Conservation (phyloP, 805 yeast species). For the Starmerella davenportii region DNA sequence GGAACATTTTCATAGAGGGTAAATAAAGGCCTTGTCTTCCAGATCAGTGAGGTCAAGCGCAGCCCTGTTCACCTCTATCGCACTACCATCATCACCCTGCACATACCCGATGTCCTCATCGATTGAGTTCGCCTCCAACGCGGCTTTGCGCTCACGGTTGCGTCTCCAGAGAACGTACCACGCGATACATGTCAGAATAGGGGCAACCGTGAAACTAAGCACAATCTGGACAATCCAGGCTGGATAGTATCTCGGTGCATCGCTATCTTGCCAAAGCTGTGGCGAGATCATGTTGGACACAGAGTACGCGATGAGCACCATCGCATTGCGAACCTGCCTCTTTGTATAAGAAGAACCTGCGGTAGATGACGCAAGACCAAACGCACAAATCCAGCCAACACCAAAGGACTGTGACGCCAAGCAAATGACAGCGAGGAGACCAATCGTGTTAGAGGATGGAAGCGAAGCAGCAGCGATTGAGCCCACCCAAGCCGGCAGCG, state of each 20-base stretch:
- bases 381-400: constrained; percentile 14
- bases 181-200: constrained; percentile 28
- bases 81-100: constrained; percentile 21
- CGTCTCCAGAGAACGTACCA: constrained; percentile 30
- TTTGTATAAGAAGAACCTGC: constrained; percentile 35
- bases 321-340: constrained; percentile 30
- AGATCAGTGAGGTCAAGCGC: constrained; percentile 36
- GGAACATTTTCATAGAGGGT: constrained; percentile 32
- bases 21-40: constrained; percentile 34
- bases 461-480: constrained; percentile 28
- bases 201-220: constrained; percentile 28
- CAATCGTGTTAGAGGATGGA: constrained; percentile 27
- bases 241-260: constrained; percentile 29
- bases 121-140: constrained; percentile 12
- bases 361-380: constrained; percentile 29
- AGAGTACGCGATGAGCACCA: constrained; percentile 31
- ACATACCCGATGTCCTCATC: constrained; percentile 12
- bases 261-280: constrained; percentile 29
- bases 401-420: constrained; percentile 27
- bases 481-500: constrained; percentile 27
- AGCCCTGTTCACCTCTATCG: constrained; percentile 26
- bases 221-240: constrained; percentile 36
- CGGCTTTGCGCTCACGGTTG: constrained; percentile 25
- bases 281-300: constrained; percentile 38
- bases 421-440: constrained; percentile 26